Percentiles rank a stretch among this genome's conserved stretches.
Conservation (phyloP, 495 filamentous ascomycete species). For the Pyrenopolyporus hunteri region DNA sequence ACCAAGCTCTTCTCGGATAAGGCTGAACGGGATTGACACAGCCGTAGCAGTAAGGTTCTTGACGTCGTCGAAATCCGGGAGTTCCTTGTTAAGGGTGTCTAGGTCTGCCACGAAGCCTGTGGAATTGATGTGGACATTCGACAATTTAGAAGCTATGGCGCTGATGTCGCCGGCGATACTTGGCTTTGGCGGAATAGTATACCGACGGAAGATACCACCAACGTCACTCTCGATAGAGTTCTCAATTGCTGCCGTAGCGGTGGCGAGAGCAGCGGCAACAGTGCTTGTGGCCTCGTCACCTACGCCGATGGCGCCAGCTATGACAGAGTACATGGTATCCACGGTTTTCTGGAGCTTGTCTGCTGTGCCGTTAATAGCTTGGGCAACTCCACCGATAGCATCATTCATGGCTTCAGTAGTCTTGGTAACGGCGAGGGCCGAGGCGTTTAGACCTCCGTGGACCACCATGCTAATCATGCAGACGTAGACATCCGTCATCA, state of each 20-base stretch:
- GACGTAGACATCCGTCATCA: constrained; percentile 85
- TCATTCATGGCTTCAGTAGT: constrained; percentile 75
- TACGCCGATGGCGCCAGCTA: constrained; percentile 61
- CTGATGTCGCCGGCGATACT: constrained; percentile 65
- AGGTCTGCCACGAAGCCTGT: constrained; percentile 67
- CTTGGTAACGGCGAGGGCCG: constrained; percentile 70
- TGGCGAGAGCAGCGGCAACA: constrained; percentile 55
- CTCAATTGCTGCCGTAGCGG: constrained; percentile 55
- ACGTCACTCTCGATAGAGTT: constrained; percentile 56
- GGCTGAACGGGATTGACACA: constrained; percentile 78
- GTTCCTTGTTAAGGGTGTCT: constrained; percentile 69
- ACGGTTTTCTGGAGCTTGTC: constrained; percentile 64
- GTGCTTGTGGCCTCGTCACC: constrained; percentile 51
- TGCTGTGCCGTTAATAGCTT: constrained; percentile 63
- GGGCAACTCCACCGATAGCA: constrained; percentile 67
- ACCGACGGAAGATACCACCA: constrained; percentile 46
- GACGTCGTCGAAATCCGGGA: constrained; percentile 83
- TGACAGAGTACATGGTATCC: constrained; percentile 61
- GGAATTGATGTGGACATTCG: constrained; percentile 70
- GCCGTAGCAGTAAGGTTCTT: constrained; percentile 75
- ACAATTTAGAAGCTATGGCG: constrained; percentile 55
- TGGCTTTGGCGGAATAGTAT: constrained; percentile 50
- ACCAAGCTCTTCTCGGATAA: constrained; percentile 73
- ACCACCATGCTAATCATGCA: constrained; percentile 85
- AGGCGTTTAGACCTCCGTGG: constrained; percentile 73